Evolutionary conservation across 2,329 filamentous ascomycete species (phyloP).

Genomic region (Davidsoniella eucalypti): DNA sequence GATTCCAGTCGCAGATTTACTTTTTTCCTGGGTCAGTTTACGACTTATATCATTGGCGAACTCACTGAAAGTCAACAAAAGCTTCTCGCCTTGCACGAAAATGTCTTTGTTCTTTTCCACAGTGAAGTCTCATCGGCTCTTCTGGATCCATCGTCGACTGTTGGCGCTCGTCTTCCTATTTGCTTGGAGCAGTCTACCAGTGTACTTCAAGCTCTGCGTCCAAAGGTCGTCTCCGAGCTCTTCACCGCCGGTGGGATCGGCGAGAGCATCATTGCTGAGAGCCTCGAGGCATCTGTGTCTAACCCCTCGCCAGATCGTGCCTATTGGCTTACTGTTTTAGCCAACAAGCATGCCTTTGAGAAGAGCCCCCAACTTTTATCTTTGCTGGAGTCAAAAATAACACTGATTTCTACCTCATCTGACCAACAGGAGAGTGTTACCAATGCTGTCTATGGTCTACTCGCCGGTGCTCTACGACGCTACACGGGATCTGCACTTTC

Average conservation of each 20-base stretch:
- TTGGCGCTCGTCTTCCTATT: background rate
- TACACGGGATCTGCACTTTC: conserved; percentile 22
- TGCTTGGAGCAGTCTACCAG: conserved; percentile 21
- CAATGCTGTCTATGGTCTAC: conserved; percentile 18
- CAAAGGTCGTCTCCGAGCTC: conserved; percentile 21
- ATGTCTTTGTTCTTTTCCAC: conserved; percentile 24
- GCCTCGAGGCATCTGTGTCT: background rate
- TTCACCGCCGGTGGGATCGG: conserved; percentile 21
- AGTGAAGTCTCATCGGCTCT: conserved; percentile 10
- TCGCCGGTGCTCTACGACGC: conserved; percentile 22
- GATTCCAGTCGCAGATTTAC: conserved; percentile 7
- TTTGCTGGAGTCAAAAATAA: conserved; percentile 14
- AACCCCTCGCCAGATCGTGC: background rate
- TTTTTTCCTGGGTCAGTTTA: conserved; percentile 16
- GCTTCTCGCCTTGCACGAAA: conserved; percentile 19
- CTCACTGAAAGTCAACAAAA: conserved; percentile 23
- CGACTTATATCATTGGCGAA: conserved; percentile 23
- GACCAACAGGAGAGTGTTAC: background rate
- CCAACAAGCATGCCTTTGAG: conserved; percentile 29
- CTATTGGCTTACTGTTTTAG: conserved; percentile 24
- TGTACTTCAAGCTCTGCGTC: conserved; percentile 23
- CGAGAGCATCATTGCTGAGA: conserved; percentile 19
- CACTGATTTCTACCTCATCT: conserved; percentile 1
- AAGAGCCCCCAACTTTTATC: conserved; percentile 14
- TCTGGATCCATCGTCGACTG: background rate